Conservation (phyloP, 306 rosid genomes). For the Dryas octopetala region DNA sequence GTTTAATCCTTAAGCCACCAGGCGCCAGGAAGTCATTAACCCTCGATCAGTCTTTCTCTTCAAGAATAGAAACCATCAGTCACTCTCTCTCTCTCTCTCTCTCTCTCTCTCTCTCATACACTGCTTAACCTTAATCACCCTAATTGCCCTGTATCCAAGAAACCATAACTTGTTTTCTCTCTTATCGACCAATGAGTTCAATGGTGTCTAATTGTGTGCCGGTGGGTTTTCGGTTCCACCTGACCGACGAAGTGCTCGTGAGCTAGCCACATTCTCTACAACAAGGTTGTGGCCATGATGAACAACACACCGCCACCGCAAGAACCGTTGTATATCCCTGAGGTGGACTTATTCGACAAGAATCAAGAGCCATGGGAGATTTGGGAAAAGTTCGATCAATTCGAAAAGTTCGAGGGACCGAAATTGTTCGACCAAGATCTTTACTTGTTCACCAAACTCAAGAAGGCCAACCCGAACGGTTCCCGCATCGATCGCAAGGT, state of each 20-base stretch:
- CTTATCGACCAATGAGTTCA: too few relatives aligned
- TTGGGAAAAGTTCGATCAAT: not conserved
- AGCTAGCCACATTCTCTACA: not conserved
- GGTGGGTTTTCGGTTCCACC: constrained; percentile 5
- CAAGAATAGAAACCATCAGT: too few relatives aligned
- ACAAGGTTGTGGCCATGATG: not conserved
- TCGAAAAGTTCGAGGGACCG: not conserved
- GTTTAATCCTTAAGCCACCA: too few relatives aligned
- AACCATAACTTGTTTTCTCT: too few relatives aligned
- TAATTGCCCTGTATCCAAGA: too few relatives aligned
- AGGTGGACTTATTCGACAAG: constrained; percentile 4
- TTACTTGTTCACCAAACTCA: not conserved
- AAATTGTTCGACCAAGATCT: not conserved
- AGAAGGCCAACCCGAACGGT: constrained; percentile 10
- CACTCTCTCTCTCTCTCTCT: too few relatives aligned
- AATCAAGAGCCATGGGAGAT: constrained; percentile 9
- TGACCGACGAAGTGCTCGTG: not conserved
- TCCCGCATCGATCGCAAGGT: constrained; percentile 7
- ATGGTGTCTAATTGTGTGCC: not conserved
- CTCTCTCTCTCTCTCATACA: too few relatives aligned
- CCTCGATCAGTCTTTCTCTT: too few relatives aligned
- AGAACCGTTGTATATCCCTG: not conserved
- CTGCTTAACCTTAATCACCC: too few relatives aligned
- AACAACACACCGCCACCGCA: not conserved
- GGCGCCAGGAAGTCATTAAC: too few relatives aligned